Conservation (phyloP, 2,329 filamentous ascomycete genomes). For the Dactylellina sp. region DNA sequence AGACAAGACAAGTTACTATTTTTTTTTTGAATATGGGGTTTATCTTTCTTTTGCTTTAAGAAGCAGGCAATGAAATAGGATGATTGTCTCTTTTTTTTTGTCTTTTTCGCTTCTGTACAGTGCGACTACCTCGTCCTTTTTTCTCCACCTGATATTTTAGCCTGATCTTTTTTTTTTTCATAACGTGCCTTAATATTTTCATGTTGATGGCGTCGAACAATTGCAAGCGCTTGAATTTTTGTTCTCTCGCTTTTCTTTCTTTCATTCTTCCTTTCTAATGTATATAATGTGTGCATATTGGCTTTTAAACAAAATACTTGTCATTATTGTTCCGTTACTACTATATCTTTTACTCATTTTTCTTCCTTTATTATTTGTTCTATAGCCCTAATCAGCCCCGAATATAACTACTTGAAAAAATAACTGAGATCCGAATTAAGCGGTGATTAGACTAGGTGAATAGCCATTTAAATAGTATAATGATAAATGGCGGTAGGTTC, state of each 20-base stretch:
- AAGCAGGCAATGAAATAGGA: slow-evolving; percentile 28
- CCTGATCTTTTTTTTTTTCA: slow-evolving; percentile 42
- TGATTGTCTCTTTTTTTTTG: slow-evolving; percentile 28
- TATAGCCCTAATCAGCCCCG: neutral
- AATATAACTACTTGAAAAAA: neutral
- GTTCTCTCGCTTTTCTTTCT: slow-evolving; percentile 26
- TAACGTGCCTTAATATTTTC: slow-evolving; percentile 37
- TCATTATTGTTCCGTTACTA: slow-evolving; percentile 15
- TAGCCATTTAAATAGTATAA: no score
- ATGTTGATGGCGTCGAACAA: slow-evolving; percentile 52
- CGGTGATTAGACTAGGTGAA: no score
- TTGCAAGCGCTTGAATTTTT: slow-evolving; percentile 19
- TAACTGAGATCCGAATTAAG: neutral
- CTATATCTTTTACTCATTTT: slow-evolving; percentile 2
- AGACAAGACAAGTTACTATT: slow-evolving; percentile 5
- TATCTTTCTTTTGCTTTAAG: slow-evolving; percentile 37
- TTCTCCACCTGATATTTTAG: slow-evolving; percentile 26
- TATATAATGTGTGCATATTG: slow-evolving; percentile 44
- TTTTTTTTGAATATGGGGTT: slow-evolving; percentile 5
- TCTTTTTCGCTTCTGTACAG: slow-evolving; percentile 53
- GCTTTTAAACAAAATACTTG: slow-evolving; percentile 5
- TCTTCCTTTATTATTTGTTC: neutral
- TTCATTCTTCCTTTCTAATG: slow-evolving; percentile 49
- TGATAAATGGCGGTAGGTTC: no score
- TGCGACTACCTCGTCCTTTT: slow-evolving; percentile 39